These are phyloP conservation scores for Podaxis rugospora DNA, from an alignment of 768 basidiomycete genomes.

Conservation along the genomic window DNA sequence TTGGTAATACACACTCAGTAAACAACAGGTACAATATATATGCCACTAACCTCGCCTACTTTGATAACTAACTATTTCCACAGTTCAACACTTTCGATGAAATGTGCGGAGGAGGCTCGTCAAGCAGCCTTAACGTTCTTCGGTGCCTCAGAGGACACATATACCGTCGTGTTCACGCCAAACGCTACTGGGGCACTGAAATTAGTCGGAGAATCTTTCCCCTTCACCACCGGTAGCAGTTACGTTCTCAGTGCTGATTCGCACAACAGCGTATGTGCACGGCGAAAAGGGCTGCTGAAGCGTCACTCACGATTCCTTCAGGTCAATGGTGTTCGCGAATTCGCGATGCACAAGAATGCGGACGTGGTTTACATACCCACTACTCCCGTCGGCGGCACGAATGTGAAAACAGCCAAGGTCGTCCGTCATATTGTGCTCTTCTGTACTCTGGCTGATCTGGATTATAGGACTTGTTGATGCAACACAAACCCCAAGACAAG, in stretches of 20 bases:
- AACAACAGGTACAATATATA: conserved; percentile 63
- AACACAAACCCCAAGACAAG: conserved; percentile 40
- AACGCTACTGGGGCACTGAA: conserved; percentile 81
- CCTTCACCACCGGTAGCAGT: conserved; percentile 52
- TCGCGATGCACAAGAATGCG: conserved; percentile 52
- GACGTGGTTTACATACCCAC: conserved; percentile 61
- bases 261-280: conserved; percentile 67
- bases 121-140: conserved; percentile 73
- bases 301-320: conserved; percentile 13
- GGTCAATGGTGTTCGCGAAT: conserved; percentile 74
- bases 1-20: conserved; percentile 84
- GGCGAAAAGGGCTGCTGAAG: not conserved
- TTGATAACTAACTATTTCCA: not conserved
- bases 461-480: conserved; percentile 46
- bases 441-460: not conserved
- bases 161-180: conserved; percentile 77
- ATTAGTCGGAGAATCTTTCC: conserved; percentile 77
- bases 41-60: conserved; percentile 12
- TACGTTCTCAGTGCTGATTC: conserved; percentile 76
- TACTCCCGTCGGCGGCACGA: conserved; percentile 61
- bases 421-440: conserved; percentile 4
- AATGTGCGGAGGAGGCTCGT: conserved; percentile 65
- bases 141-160: conserved; percentile 61
- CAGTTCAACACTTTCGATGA: conserved; percentile 69
- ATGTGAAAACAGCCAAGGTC: conserved; percentile 57